Base-by-base conservation (phyloP, 1,284 basidiomycete genomes). In the Puccinia brachypodii region DNA sequence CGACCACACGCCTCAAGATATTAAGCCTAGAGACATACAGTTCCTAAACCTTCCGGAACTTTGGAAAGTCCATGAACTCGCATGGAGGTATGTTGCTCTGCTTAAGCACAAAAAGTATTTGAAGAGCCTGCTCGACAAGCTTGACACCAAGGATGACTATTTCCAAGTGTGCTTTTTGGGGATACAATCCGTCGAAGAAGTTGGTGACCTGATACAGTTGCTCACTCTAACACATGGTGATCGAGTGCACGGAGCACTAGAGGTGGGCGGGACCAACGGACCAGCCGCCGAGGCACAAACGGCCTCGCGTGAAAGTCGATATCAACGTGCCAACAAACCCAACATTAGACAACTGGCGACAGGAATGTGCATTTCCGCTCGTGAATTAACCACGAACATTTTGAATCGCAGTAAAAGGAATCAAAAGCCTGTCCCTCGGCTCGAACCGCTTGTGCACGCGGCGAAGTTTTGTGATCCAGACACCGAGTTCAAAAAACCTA, bases 141-240 rank as follows among this genome's bases (percentile, higher is more conserved):
- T 94, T 25, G 89, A 89, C 71, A 88, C 90, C 38, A 88, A 88
- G 56, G 92, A 94, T 83, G 89, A 91, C 56, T 93, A 94, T 84
- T 94, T 92, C 85, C 90, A 91, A 78, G 90, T 90, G 50, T 90
- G 82, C 88, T 94, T 89, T 25, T 85, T 86, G n/a, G 86, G 87
- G 82, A 85, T 86, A 42, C 85, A 87, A 82, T 88, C 87, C 76
- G 92, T 96, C 56, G 97, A 99, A 87, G 91, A 94, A 83, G 92
- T 97, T 14, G 92, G 93, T 0, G 97, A 99, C 85, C 91, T 93
- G 25, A 92, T 92, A 0, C 96, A 97, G 85, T 99, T 95, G 94
- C 87, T 99, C 68, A 88, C 90, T 33, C 91, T 95, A 89, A 94
- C 92, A 86, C 94, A 95, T 83, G 86, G 88, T 3, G 84, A 86